Percentiles rank a stretch among this genome's conserved stretches.
Evolutionary conservation across 495 filamentous ascomycete species (phyloP).

Genomic region (Podospora pseudopauciseta): DNA sequence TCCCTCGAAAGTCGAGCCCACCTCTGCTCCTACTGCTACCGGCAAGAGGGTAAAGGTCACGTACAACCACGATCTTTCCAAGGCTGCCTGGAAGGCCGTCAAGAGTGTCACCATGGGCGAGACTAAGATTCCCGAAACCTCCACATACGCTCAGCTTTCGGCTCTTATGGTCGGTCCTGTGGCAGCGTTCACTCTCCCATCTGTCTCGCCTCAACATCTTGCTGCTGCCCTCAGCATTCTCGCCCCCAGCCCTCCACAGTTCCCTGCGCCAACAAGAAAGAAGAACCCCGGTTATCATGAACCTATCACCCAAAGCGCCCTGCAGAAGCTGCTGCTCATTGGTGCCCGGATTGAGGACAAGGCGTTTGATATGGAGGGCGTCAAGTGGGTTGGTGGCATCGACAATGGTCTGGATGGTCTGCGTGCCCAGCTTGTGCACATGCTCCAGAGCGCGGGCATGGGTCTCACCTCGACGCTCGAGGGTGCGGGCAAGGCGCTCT

Average conservation of each 20-base stretch:
- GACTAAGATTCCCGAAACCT: constrained; percentile 36
- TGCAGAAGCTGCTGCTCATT: constrained; percentile 82
- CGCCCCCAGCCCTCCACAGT: constrained; percentile 62
- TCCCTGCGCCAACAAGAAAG: constrained; percentile 70
- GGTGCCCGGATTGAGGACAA: constrained; percentile 77
- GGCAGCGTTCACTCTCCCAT: constrained; percentile 74
- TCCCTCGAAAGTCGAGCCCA: constrained; percentile 42
- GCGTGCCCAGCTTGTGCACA: constrained; percentile 71
- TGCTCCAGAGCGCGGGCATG: constrained; percentile 72
- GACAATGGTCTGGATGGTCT: constrained; percentile 77
- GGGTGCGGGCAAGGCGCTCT: constrained; percentile 71
- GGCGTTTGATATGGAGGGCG: constrained; percentile 75
- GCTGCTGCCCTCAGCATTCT: constrained; percentile 73
- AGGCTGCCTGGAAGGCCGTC: constrained; percentile 60
- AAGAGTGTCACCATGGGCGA: constrained; percentile 46
- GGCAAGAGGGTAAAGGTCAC: constrained; percentile 41
- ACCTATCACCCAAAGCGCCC: constrained; percentile 64
- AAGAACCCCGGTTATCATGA: constrained; percentile 80
- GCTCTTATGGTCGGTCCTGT: constrained; percentile 78
- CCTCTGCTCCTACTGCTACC: constrained; percentile 18
- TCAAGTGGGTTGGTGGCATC: constrained; percentile 83
- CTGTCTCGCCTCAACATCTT: constrained; percentile 76
- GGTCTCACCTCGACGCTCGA: constrained; percentile 71
- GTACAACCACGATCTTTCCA: constrained; percentile 72
- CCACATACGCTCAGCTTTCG: constrained; percentile 55